phyloP scores from a whole-genome alignment of 257 asterid species.

The Solanum commersonii region DNA sequence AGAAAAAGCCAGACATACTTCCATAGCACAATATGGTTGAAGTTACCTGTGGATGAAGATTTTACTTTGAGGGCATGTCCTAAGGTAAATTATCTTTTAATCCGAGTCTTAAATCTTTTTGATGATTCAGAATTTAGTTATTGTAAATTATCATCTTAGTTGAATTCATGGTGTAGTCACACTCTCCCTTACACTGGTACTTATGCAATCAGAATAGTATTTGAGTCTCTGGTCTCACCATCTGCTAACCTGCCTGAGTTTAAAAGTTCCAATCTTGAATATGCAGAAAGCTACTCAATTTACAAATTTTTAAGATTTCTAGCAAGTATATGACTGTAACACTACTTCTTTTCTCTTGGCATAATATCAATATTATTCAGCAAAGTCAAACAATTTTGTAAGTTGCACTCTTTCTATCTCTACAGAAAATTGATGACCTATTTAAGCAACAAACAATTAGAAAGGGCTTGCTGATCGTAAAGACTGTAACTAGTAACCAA shows the following conservation, averaged over 20 bases:
- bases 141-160: not conserved
- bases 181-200: not conserved
- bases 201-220: not conserved
- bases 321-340: no score
- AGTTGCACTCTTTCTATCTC: no score
- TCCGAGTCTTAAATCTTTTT: not conserved
- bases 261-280: no score
- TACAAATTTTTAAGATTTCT: not conserved
- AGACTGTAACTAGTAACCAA: no score
- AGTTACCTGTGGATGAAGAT: not conserved
- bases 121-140: not conserved
- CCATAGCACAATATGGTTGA: not conserved
- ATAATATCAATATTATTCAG: no score
- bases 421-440: not conserved
- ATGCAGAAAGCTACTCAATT: not conserved
- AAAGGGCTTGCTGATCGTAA: not conserved
- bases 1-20: not conserved
- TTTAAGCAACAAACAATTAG: not conserved
- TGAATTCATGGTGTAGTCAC: not conserved
- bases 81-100: not conserved
- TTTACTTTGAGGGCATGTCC: not conserved
- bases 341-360: no score
- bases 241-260: no score
- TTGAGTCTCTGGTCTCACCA: no score
- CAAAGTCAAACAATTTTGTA: no score